Percentiles rank a stretch among this genome's conserved stretches.
Conservation (phyloP, 345 rosid genomes). For the Luvunga scandens region DNA sequence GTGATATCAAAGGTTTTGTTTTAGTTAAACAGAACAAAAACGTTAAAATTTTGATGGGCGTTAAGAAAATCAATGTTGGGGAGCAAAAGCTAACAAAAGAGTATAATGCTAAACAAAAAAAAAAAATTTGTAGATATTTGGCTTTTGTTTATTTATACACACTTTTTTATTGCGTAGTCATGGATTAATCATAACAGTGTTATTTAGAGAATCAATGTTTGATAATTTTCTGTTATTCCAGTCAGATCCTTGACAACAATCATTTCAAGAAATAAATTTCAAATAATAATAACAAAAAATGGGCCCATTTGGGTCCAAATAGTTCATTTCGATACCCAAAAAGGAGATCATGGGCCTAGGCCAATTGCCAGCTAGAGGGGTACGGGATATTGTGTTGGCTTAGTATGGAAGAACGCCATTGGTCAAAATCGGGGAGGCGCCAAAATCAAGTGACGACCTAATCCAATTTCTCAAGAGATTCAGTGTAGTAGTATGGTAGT, state of each 20-base stretch:
- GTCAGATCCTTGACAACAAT: neutral
- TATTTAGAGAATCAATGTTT: neutral
- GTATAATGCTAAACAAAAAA: neutral
- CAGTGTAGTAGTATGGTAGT: neutral
- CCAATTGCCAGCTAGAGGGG: neutral
- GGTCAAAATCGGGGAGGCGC: slow-evolving; percentile 17
- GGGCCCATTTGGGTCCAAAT: neutral
- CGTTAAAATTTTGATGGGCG: neutral
- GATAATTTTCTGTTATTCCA: neutral
- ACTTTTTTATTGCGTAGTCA: no score
- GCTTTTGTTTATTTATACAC: neutral
- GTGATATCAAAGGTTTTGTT: neutral
- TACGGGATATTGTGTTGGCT: neutral
- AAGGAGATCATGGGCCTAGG: neutral
- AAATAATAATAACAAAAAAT: no score
- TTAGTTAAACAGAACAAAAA: no score
- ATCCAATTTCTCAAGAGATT: neutral
- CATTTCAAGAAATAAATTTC: neutral
- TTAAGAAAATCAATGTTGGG: neutral
- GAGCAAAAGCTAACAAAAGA: neutral
- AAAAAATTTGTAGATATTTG: neutral
- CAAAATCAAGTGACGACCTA: slow-evolving; percentile 6
- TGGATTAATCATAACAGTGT: neutral
- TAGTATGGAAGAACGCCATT: neutral
- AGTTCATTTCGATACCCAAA: neutral